A percentile compares a stretch with the other conserved stretches of the same genome.
Evolutionary conservation across 1,284 basidiomycete genomes (phyloP).

Genomic region (Ganoderma sinense): DNA sequence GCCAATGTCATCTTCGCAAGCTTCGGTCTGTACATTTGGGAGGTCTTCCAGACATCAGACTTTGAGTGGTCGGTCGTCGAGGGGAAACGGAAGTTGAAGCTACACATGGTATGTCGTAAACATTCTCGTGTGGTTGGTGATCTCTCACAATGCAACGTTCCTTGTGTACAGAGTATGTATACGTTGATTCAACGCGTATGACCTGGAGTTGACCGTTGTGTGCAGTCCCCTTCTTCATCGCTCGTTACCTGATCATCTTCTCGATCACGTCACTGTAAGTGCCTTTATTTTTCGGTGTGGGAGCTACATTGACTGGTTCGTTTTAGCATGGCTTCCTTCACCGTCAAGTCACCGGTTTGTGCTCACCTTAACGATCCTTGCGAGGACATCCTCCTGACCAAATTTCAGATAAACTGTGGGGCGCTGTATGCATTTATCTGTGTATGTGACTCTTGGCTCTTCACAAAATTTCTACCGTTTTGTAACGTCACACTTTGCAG

Average conservation of each 20-base stretch:
- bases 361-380: not conserved
- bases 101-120: conserved; percentile 63
- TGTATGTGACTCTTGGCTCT: conserved; percentile 44
- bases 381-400: not conserved
- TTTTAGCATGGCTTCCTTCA: conserved; percentile 64
- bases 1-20: conserved; percentile 63
- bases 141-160: conserved; percentile 1
- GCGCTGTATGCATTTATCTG: conserved; percentile 75
- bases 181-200: not conserved
- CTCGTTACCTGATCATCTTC: conserved; percentile 71
- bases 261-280: conserved; percentile 68
- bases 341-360: conserved; percentile 53
- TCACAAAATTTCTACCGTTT: not conserved
- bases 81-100: conserved; percentile 61
- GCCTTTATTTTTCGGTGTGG: too few relatives aligned
- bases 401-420: conserved; percentile 67
- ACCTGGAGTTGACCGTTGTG: conserved; percentile 8
- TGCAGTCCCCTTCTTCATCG: conserved; percentile 71
- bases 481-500: conserved; percentile 39
- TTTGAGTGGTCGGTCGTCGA: conserved; percentile 73
- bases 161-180: conserved; percentile 35
- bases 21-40: conserved; percentile 74
- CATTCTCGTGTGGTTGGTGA: not conserved
- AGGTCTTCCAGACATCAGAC: conserved; percentile 63
- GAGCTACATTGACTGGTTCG: conserved; percentile 2